Evolutionary conservation across 2,329 filamentous ascomycete species (phyloP), one percentile per base, ranked within the genome.

Genomic region (Gremmenia infestans): DNA sequence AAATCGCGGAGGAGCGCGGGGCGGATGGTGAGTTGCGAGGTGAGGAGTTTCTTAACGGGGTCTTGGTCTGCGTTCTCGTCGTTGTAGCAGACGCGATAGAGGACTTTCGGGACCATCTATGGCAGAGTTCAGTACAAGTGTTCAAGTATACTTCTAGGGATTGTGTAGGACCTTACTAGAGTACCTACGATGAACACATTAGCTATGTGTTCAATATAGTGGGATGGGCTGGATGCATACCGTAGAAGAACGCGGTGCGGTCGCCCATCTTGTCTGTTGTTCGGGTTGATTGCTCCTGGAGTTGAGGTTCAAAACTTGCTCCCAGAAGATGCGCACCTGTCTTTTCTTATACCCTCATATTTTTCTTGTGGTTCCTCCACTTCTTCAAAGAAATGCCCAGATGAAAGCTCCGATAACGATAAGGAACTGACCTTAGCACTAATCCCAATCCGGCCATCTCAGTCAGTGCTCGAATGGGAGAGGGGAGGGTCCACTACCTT

Each of bases 81-180:
- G 78, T 76, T n/a, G 68, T 67, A 89, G 72, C 89, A 89, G 45
- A 96, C 91, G 36, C 88, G 87, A 74, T 88, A 87, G 64, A 97
- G 90, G 66, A 97, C 86, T 67, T 88, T 83, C 0, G 88, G 84
- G n/a, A 87, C 88, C 91, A 97, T 97, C 68, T 79, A 48, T 35
- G 9, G 9, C 22, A 4, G 2, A 6, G 5, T 23, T 56, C 32
- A 57, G 53, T 54, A 48, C 39, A 15, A 23, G n/a, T 19, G 6
- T 17, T 45, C 42, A 17, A 45, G 4, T 17, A 12, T 17, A 4
- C 7, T 22, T 14, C 42, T 45, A 9, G 11, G 15, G n/a, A 22
- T n/a, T 19, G 36, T 50, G 12, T 36, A 25, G n/a, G 42, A 14
- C 51, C 25, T n/a, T 60, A 64, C 60, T 55, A 63, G 56, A 19